A percentile compares a stretch with the other conserved stretches of the same genome.
phyloP scores from a whole-genome alignment of 2,329 filamentous ascomycete species.

The Pseudocercospora fuligena region DNA sequence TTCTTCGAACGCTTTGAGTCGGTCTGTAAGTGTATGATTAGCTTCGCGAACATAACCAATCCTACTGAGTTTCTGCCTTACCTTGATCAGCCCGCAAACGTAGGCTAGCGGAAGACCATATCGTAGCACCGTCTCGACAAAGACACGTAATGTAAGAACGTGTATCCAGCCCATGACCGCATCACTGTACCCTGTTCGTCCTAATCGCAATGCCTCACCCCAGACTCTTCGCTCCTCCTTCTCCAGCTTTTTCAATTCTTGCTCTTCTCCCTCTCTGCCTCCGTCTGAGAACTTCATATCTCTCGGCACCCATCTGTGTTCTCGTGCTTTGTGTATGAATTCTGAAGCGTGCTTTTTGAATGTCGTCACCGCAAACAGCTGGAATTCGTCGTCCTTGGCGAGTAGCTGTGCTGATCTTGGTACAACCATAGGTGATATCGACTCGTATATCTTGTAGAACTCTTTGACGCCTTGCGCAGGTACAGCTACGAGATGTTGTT shows the following conservation, averaged over 20 bases:
- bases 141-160: conserved; percentile 85
- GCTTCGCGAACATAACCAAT: not conserved
- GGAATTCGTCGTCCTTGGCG: conserved; percentile 86
- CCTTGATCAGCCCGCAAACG: conserved; percentile 82
- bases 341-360: conserved; percentile 91
- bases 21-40: conserved; percentile 61
- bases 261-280: conserved; percentile 84
- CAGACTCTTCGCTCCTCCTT: conserved; percentile 90
- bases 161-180: conserved; percentile 96
- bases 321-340: conserved; percentile 89
- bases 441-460: conserved; percentile 88
- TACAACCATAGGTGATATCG: conserved; percentile 86
- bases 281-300: conserved; percentile 94
- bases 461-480: conserved; percentile 81
- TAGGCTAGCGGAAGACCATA: conserved; percentile 93
- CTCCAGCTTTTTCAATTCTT: conserved; percentile 79
- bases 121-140: conserved; percentile 96
- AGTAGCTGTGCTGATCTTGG: conserved; percentile 82
- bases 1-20: conserved; percentile 82
- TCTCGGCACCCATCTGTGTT: conserved; percentile 91
- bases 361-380: conserved; percentile 82
- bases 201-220: conserved; percentile 86
- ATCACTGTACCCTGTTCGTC: conserved; percentile 92
- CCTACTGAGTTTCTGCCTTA: conserved; percentile 43
- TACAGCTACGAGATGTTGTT: conserved; percentile 91